phyloP scores from a whole-genome alignment of 139 green algal genomes.

The Chlamydomonas eustigma region DNA sequence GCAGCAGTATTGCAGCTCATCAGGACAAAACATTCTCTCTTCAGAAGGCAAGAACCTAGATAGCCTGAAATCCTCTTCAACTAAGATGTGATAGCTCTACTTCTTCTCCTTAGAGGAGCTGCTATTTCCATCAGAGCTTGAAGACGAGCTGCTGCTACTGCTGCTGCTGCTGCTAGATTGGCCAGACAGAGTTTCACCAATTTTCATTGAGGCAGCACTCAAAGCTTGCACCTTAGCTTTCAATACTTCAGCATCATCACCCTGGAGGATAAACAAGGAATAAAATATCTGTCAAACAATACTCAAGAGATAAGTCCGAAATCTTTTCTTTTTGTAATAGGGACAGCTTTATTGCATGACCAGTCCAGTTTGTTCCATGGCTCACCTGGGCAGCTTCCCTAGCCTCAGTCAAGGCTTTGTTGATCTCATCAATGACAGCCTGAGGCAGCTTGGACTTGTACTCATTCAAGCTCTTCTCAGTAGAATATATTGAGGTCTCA shows the following conservation, averaged over 20 bases:
- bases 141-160: neutral
- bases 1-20: no score
- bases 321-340: no score
- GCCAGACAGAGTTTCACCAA: slow-evolving; percentile 79
- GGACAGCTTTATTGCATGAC: no score
- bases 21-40: no score
- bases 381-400: slow-evolving; percentile 42
- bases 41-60: no score
- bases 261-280: neutral
- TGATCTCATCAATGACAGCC: slow-evolving; percentile 86
- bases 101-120: slow-evolving; percentile 5
- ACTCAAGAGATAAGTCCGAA: neutral
- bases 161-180: neutral
- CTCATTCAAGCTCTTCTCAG: slow-evolving; percentile 88
- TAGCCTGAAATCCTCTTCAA: no score
- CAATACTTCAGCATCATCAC: slow-evolving; percentile 63
- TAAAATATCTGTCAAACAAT: neutral
- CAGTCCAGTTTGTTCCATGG: no score
- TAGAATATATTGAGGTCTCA: slow-evolving; percentile 83
- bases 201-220: slow-evolving; percentile 91
- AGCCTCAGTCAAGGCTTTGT: slow-evolving; percentile 70
- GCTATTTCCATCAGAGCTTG: neutral
- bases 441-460: slow-evolving; percentile 81
- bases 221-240: slow-evolving; percentile 75
- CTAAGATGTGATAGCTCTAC: neutral